Evolutionary conservation across 768 basidiomycete species (phyloP).

Genomic region (Paxillus involutus): DNA sequence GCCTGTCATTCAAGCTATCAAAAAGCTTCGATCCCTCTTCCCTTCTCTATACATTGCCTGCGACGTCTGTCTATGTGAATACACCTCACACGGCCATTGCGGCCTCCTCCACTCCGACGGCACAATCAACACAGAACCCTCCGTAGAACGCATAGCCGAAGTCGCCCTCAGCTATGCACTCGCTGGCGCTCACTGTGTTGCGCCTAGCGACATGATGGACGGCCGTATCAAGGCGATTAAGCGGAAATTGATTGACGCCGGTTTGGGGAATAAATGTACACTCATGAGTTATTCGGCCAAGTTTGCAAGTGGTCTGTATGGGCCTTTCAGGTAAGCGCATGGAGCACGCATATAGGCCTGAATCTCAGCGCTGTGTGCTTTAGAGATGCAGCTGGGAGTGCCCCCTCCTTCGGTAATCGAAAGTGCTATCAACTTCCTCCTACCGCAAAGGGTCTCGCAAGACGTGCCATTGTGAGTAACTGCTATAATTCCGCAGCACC

Average conservation of each 20-base stretch:
- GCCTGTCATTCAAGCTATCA: conserved; percentile 93
- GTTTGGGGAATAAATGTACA: conserved; percentile 83
- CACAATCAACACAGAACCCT: conserved; percentile 74
- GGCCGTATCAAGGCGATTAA: conserved; percentile 92
- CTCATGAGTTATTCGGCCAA: conserved; percentile 98
- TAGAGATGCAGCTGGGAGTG: conserved; percentile 97
- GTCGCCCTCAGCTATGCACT: conserved; percentile 90
- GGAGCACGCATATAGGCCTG: neutral
- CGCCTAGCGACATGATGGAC: conserved; percentile 99
- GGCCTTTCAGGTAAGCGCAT: conserved; percentile 80
- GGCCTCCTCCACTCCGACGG: conserved; percentile 75
- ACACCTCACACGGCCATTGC: conserved; percentile 98
- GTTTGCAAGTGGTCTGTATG: conserved; percentile 93
- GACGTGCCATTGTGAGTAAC: conserved; percentile 84
- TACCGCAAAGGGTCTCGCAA: conserved; percentile 81
- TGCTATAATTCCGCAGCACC: neutral
- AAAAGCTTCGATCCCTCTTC: conserved; percentile 71
- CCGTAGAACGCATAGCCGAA: conserved; percentile 85
- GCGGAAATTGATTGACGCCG: conserved; percentile 75
- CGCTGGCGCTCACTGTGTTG: conserved; percentile 98
- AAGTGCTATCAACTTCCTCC: conserved; percentile 99
- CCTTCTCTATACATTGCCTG: conserved; percentile 86
- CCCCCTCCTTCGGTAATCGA: conserved; percentile 90
- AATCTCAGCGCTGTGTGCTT: neutral
- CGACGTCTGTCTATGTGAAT: conserved; percentile 99